Conservation (phyloP, 2,329 filamentous ascomycete genomes). For the Aphanocladium album region DNA sequence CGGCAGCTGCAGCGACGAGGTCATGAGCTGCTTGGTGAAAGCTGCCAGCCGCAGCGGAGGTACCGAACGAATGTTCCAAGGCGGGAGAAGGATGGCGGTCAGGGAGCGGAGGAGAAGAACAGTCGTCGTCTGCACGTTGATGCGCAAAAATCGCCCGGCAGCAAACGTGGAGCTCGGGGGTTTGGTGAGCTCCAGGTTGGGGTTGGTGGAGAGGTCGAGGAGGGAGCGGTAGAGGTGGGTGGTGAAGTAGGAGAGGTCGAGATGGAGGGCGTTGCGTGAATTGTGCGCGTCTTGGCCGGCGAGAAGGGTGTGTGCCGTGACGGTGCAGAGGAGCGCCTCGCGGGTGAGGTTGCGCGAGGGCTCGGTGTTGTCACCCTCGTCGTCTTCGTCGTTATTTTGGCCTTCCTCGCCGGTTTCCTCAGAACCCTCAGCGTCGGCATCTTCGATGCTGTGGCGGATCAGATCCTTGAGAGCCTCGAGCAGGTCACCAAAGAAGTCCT, state of each 20-base stretch:
- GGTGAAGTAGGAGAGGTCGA: conserved; percentile 94
- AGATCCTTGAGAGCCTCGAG: conserved; percentile 92
- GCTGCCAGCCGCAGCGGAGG: conserved; percentile 83
- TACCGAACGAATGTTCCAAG: conserved; percentile 65
- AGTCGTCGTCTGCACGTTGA: conserved; percentile 93
- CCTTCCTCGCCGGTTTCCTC: conserved; percentile 36
- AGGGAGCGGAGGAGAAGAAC: conserved; percentile 86
- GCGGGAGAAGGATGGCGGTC: conserved; percentile 72
- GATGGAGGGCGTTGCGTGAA: conserved; percentile 71
- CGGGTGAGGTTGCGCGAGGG: conserved; percentile 68
- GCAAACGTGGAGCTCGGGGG: conserved; percentile 35
- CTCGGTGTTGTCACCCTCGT: conserved; percentile 33
- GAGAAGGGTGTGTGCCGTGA: conserved; percentile 93
- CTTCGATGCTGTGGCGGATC: conserved; percentile 66
- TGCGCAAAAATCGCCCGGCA: conserved; percentile 47
- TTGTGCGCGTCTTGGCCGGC: conserved; percentile 90
- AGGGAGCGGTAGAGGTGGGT: conserved; percentile 88
- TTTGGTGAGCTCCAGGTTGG: conserved; percentile 75
- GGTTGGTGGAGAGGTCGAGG: conserved; percentile 69
- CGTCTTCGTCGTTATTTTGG: conserved; percentile 36
- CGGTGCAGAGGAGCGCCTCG: conserved; percentile 87
- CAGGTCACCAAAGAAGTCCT: conserved; percentile 96
- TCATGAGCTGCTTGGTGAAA: conserved; percentile 88
- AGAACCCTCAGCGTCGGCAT: conserved; percentile 42
- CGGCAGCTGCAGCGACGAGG: conserved; percentile 74